A percentile compares a stretch with the other conserved stretches of the same genome.
Conservation (phyloP, 2,329 filamentous ascomycete genomes). For the Podosphaera aphanis region DNA sequence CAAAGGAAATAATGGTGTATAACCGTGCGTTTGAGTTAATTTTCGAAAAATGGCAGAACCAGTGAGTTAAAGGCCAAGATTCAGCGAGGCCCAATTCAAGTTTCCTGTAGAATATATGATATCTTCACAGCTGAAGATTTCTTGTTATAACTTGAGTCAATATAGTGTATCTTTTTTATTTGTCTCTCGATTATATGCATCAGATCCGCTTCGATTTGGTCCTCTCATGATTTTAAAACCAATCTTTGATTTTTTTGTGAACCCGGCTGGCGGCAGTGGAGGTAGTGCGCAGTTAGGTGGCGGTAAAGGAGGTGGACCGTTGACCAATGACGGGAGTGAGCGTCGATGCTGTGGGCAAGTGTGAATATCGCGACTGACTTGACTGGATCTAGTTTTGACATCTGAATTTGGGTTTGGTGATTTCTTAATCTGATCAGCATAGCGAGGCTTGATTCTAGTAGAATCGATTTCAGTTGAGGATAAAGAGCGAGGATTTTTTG, state of each 20-base stretch:
- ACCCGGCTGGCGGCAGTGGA: conserved; percentile 9
- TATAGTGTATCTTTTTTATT: too few relatives aligned
- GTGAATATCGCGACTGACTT: conserved; percentile 2
- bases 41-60: not conserved
- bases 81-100: too few relatives aligned
- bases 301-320: conserved; percentile 14
- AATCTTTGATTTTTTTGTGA: not conserved
- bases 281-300: conserved; percentile 15
- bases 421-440: not conserved
- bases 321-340: conserved; percentile 11
- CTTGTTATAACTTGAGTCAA: too few relatives aligned
- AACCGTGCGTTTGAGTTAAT: too few relatives aligned
- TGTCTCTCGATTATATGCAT: not conserved
- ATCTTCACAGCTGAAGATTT: too few relatives aligned
- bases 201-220: not conserved
- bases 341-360: conserved; percentile 7
- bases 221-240: not conserved
- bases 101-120: too few relatives aligned
- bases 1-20: too few relatives aligned
- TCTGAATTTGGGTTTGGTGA: not conserved
- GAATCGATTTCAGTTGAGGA: not conserved
- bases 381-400: conserved; percentile 2
- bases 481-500: not conserved
- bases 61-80: too few relatives aligned
- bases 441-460: not conserved